Conservation (phyloP, 2,329 filamentous ascomycete species). For the Trichoderma sp. region DNA sequence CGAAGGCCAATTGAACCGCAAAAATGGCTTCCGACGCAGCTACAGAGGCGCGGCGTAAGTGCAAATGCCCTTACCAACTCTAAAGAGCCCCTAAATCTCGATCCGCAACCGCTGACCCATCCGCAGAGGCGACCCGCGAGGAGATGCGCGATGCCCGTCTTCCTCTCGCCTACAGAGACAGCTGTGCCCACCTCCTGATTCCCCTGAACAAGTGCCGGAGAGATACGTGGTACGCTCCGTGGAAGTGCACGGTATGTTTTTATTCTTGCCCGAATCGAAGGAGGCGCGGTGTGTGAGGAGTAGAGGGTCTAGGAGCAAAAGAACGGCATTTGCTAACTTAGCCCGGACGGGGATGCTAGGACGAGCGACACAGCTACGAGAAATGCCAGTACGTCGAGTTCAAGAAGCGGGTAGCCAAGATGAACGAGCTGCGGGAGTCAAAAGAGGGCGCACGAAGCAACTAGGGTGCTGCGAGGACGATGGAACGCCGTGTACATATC, state of each 20-base stretch:
- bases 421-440: slow-evolving; percentile 88
- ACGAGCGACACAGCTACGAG: slow-evolving; percentile 96
- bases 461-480: slow-evolving; percentile 40
- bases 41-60: slow-evolving; percentile 40
- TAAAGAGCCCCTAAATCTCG: neutral
- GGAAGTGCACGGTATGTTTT: slow-evolving; percentile 87
- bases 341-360: slow-evolving; percentile 48
- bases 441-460: slow-evolving; percentile 86
- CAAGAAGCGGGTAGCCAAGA: slow-evolving; percentile 97
- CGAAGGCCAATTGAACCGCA: slow-evolving; percentile 35
- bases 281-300: neutral
- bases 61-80: neutral
- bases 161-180: slow-evolving; percentile 88
- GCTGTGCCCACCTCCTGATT: slow-evolving; percentile 90
- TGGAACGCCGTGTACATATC: slow-evolving; percentile 17
- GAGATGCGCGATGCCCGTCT: slow-evolving; percentile 91
- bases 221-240: slow-evolving; percentile 90
- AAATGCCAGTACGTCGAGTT: slow-evolving; percentile 99
- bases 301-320: slow-evolving; percentile 1
- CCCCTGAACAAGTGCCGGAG: slow-evolving; percentile 92
- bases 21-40: slow-evolving; percentile 39
- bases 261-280: neutral
- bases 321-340: neutral
- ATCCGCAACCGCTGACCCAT: neutral
- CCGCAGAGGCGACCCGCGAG: slow-evolving; percentile 72